Evolutionary conservation across 169 alveolate species (phyloP), one percentile per base, ranked within the genome.

Genomic region (Plasmodium knowlesi): DNA sequence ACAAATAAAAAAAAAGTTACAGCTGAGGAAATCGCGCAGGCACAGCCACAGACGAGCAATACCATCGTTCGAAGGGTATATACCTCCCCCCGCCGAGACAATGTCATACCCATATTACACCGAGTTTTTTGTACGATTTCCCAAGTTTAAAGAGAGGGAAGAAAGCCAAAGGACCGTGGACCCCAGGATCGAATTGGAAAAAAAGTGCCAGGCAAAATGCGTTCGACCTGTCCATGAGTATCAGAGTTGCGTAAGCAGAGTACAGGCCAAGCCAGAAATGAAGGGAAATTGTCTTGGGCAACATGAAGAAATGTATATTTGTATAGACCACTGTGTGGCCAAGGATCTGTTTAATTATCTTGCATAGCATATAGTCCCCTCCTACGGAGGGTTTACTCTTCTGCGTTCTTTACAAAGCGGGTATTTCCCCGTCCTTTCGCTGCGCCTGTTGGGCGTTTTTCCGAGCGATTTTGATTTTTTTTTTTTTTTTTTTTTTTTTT

Each of bases 221-320:
- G 93, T 92, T 30, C 67, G 95, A 67, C 96, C 97, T 92, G 97
- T 96, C 12, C 83, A 94, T 76, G 96, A 94, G 78, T 96, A 96
- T 78, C 74, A 96, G 94, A 95, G 93, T 22, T 96, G 97, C 88
- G 93, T 92, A 46, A 94, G 82, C 76, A 90, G 97, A 39, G 96
- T 96, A 41, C 78, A 83, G 61, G 96, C 97, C 19, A 92, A 96
- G 57, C 92, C 96, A 30, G 97, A 96, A 73, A 94, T 93, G 53
- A 94, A 94, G 72, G 97, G 97, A 46, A 93, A 96, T 92, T 96
- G 97, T 85, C 67, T 94, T 54, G 96, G 96, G 37, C 97, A 96
- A 82, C 95, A 92, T 54, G 97, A 96, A 72, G 96, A 96, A 73
- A 89, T 96, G 73, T 95, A 93, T 43, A 92, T 94, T n/a, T 96